Percentiles rank a stretch among this genome's conserved stretches.
Evolutionary conservation across 1,284 basidiomycete genomes (phyloP).

Genomic region (Peniophora sp.): DNA sequence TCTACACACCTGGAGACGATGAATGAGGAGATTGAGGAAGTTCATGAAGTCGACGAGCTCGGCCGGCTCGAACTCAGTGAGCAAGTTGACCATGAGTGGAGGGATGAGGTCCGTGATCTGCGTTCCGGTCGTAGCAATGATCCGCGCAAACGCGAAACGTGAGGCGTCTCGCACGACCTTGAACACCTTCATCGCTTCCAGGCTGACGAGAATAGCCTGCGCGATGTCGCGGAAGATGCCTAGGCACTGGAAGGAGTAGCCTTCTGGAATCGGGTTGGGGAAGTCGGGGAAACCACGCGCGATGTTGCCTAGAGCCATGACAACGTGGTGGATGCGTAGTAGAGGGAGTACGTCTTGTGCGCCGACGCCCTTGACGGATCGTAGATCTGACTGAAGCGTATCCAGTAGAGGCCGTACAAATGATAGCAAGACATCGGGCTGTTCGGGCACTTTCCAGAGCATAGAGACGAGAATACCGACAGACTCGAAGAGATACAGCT

Average conservation of each 20-base stretch:
- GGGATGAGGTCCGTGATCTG: conserved; percentile 80
- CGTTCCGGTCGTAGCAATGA: conserved; percentile 84
- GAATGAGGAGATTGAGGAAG: conserved; percentile 87
- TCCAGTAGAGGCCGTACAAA: conserved; percentile 79
- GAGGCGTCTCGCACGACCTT: conserved; percentile 90
- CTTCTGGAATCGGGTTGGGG: conserved; percentile 57
- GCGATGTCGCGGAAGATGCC: conserved; percentile 84
- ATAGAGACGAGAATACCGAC: conserved; percentile 81
- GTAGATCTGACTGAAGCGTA: conserved; percentile 66
- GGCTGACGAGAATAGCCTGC: conserved; percentile 82
- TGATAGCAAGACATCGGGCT: conserved; percentile 69
- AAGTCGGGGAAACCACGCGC: conserved; percentile 96
- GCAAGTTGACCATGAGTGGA: conserved; percentile 79
- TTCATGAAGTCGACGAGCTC: conserved; percentile 95
- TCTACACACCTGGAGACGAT: conserved; percentile 80
- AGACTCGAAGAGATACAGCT: conserved; percentile 94
- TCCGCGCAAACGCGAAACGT: conserved; percentile 91
- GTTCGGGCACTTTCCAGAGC: conserved; percentile 60
- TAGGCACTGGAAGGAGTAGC: conserved; percentile 68
- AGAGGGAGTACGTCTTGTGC: conserved; percentile 63
- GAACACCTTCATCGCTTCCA: conserved; percentile 85
- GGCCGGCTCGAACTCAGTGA: conserved; percentile 86
- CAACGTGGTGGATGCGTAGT: conserved; percentile 89
- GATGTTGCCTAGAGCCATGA: conserved; percentile 92
- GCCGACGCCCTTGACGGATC: conserved; percentile 42